Conservation (phyloP, 345 rosid species). For the Leavenworthia alabamica region DNA sequence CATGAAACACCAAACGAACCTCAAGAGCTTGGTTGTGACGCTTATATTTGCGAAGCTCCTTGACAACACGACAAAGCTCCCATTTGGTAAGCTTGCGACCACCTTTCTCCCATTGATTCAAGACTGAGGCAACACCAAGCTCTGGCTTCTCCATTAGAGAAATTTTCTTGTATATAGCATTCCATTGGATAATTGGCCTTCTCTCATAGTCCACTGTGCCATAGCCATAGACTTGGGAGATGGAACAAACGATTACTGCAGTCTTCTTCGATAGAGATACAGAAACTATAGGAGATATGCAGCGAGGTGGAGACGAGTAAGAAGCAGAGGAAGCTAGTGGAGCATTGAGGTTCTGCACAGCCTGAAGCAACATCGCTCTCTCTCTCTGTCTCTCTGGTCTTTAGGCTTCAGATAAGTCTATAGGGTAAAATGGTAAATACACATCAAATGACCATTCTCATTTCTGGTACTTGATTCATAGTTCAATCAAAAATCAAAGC, state of each 20-base stretch:
- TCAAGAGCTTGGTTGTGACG: constrained; percentile 70
- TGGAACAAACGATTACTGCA: constrained; percentile 40
- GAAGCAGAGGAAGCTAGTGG: constrained; percentile 42
- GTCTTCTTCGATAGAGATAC: constrained; percentile 11
- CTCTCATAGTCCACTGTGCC: constrained; percentile 71
- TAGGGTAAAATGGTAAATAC: no score
- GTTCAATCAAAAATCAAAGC: no score
- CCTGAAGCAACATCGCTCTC: constrained; percentile 47
- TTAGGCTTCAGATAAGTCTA: constrained; percentile 25
- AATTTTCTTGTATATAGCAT: constrained; percentile 62
- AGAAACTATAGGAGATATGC: constrained; percentile 20
- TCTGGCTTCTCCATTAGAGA: constrained; percentile 73
- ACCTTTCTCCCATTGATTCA: constrained; percentile 64
- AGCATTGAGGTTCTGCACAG: constrained; percentile 40
- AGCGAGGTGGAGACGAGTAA: constrained; percentile 35
- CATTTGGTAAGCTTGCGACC: constrained; percentile 67
- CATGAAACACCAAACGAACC: no score
- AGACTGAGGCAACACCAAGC: constrained; percentile 55
- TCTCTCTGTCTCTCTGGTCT: neutral
- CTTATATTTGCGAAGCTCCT: constrained; percentile 80
- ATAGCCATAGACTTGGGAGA: constrained; percentile 62
- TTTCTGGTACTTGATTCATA: no score
- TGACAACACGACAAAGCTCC: constrained; percentile 88
- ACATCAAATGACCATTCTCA: no score
- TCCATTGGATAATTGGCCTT: constrained; percentile 74